Conservation (phyloP, 768 basidiomycete genomes). For the Leucocoprinus birnbaumii region DNA sequence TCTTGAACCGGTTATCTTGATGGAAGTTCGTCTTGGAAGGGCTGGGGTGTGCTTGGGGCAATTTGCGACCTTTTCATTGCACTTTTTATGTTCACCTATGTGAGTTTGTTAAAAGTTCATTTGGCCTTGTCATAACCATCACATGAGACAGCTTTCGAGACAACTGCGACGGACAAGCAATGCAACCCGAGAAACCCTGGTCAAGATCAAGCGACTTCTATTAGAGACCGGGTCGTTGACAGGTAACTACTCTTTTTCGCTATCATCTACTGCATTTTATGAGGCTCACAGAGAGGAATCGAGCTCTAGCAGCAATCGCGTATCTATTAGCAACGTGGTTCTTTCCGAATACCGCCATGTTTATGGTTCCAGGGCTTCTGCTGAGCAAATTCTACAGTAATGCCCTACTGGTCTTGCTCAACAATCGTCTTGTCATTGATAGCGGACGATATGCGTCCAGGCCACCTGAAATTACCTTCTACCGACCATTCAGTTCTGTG, state of each 20-base stretch:
- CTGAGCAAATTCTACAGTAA: constrained; percentile 8
- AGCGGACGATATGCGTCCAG: constrained; percentile 1
- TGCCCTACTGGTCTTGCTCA: constrained; percentile 1
- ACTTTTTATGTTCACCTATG: constrained; percentile 3
- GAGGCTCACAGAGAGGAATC: too few relatives aligned
- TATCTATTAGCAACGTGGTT: too few relatives aligned
- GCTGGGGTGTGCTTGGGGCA: neutral
- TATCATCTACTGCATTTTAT: too few relatives aligned
- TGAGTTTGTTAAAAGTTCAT: neutral
- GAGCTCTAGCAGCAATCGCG: too few relatives aligned
- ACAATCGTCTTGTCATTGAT: constrained; percentile 6
- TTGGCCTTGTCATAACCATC: neutral
- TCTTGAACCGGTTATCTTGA: too few relatives aligned
- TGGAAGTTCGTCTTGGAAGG: too few relatives aligned
- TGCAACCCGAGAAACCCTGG: neutral
- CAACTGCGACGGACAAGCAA: neutral
- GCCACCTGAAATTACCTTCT: neutral
- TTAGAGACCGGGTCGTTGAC: constrained; percentile 6
- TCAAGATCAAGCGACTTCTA: constrained; percentile 3
- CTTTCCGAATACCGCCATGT: neutral
- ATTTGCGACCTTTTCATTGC: constrained; percentile 3
- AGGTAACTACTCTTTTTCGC: neutral
- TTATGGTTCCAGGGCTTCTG: constrained; percentile 1
- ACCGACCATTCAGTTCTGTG: neutral
- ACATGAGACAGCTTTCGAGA: constrained; percentile 1